Evolutionary conservation across 2,329 filamentous ascomycete species (phyloP), one percentile per base, ranked within the genome.

Genomic region (Paraphaeosphaeria sporulosa): DNA sequence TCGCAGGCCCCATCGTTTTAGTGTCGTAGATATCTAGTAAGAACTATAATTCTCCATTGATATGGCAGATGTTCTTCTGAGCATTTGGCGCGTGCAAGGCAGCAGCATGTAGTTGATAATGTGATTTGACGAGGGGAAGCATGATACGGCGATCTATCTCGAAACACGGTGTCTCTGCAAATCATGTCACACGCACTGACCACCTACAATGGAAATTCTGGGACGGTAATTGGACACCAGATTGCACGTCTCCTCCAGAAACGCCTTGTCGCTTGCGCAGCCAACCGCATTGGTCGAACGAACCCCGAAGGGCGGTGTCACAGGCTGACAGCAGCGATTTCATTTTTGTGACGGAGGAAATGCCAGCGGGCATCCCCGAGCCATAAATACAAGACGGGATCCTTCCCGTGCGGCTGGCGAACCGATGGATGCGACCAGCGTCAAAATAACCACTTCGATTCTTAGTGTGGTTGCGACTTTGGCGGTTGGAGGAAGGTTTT

Each of bases 391-490:
- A 25, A 25, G 36, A 4, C 27, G 7, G 19, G 36, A 52, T 30
- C 23, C 50, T 43, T 42, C 36, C 38, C 15, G 17, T 44, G 34
- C 13, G 23, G 8, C 21, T 52, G 30, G 21, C 3, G 25, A 21
- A 27, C 15, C 43, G 34, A 52, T 52, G 50, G 50, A 52, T 30
- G 36, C 36, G 6, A 21, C 36, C 1, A 52, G 17, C 17, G 36
- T 52, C 8, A 42, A 17, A 42, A 13, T 23, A 15, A 19, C 36
- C 15, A 42, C 50, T 27, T 25, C 50, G 21, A 25, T 52, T 19
- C 48, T 58, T 19, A 42, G 44, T 34, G 15, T n/a, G 7, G 17
- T 52, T 17, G 55, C 55, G 3, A 58, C 55, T 23, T 15, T 58
- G 2, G 55, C 55, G 17, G 55, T 58, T 17, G 36, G 38, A 2